phyloP scores from a whole-genome alignment of 306 rosid species.

The Pueraria montana region DNA sequence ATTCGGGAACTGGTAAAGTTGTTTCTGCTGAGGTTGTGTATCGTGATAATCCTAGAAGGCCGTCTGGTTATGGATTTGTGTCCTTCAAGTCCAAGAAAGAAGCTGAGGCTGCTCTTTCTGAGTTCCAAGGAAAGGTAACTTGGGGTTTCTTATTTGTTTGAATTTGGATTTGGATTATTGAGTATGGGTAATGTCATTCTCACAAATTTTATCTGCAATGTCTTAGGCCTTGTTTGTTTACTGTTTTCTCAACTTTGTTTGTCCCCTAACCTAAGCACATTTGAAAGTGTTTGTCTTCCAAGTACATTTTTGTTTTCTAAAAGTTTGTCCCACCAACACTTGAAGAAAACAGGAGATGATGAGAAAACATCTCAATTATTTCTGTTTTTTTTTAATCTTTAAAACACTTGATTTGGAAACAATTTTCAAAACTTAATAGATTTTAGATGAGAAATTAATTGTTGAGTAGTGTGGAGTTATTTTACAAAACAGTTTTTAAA shows the following conservation, averaged over 20 bases:
- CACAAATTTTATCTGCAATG: background rate
- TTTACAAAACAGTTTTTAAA: background rate
- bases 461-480: background rate
- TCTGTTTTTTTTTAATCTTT: background rate
- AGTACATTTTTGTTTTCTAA: background rate
- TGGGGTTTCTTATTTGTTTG: conserved; percentile 33
- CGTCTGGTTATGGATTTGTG: conserved; percentile 94
- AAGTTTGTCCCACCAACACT: background rate
- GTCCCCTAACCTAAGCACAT: background rate
- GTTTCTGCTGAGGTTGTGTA: conserved; percentile 76
- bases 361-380: background rate
- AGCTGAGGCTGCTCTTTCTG: conserved; percentile 80
- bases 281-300: background rate
- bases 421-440: background rate
- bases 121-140: conserved; percentile 85
- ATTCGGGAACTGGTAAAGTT: conserved; percentile 62
- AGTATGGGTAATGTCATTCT: conserved; percentile 5
- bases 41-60: conserved; percentile 75
- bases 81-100: conserved; percentile 82
- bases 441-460: background rate
- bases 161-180: conserved; percentile 28
- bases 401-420: background rate
- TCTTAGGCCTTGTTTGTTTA: background rate
- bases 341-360: background rate
- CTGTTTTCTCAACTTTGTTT: background rate